phyloP scores from a whole-genome alignment of 106 monocot species.

The Dendrobium huoshanense region DNA sequence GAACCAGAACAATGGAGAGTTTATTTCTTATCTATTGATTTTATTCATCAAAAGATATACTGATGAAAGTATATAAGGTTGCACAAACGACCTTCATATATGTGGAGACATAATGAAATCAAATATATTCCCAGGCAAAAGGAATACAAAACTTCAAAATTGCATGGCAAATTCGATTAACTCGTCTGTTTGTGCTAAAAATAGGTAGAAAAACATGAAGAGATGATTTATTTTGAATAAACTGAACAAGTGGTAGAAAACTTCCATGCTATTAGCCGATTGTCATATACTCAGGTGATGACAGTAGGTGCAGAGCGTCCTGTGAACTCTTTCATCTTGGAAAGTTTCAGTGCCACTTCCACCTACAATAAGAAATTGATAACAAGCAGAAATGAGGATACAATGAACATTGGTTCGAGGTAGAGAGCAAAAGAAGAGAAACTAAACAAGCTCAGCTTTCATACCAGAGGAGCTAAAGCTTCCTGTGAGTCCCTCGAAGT shows the following conservation, averaged over 20 bases:
- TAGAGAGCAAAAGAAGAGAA: not conserved
- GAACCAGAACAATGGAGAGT: too few relatives aligned
- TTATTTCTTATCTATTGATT: too few relatives aligned
- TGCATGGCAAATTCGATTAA: not conserved
- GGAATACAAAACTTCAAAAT: not conserved
- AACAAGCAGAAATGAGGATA: not conserved
- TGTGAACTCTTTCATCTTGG: slow-evolving; percentile 90
- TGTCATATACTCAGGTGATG: slow-evolving; percentile 47
- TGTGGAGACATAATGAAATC: too few relatives aligned
- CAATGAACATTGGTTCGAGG: not conserved
- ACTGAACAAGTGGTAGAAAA: not conserved
- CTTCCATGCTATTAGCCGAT: not conserved
- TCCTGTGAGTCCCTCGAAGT: slow-evolving; percentile 88
- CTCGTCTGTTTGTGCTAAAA: too few relatives aligned
- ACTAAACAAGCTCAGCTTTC: not conserved
- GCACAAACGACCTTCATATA: too few relatives aligned
- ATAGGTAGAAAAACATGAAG: too few relatives aligned
- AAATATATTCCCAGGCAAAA: not conserved
- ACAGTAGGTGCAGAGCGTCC: slow-evolving; percentile 88
- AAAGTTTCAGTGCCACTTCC: slow-evolving; percentile 79
- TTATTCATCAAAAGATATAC: too few relatives aligned
- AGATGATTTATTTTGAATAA: not conserved
- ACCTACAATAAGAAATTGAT: slow-evolving; percentile 34
- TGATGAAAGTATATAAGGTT: too few relatives aligned
- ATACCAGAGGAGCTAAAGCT: slow-evolving; percentile 87